Base-by-base conservation (phyloP, 2,329 filamentous ascomycete genomes). In the Ophiostoma triangulosporum region DNA sequence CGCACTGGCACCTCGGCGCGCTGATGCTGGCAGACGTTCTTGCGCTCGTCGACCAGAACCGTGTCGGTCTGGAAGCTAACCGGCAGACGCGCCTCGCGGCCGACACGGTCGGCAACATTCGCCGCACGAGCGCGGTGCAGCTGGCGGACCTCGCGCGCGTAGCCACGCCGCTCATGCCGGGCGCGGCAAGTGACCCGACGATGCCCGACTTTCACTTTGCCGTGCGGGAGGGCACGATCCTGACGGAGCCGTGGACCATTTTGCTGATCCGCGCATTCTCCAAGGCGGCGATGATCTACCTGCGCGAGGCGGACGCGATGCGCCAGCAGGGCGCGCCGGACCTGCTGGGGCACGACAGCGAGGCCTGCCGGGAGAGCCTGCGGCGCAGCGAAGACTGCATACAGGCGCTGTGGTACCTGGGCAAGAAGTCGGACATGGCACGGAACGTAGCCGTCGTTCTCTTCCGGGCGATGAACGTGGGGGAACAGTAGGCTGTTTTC, bases 381-480 rank as follows among this genome's bases (percentile, higher is more conserved):
- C 60, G 59, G 20, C 66, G 69, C 22, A 73, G 70, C 52, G 69
- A 74, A 51, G 66, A 70, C 49, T 79, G 75, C 58, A 70, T 78
- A 17, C 69, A 69, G 59, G 76, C 75, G 3, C 64, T 80, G 26
- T 76, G 74, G 68, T 73, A 73, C 52, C 64, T 80, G 17, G 76
- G 76, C 2, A 71, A 71, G 54, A 80, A 78, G 60, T 78, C 75
- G 3, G 76, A 78, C 57, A 77, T 61, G 59, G 59, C 59, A 0
- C 55, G 58, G 15, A 54, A 52, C 63, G 75, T 74, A 60, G 69
- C 65, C 59, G 72, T 68, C 63, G 77, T 74, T 73, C 78, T 83
- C 67, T 82, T 83, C 64, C 88, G 77, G 83, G 69, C 86, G 82
- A 75, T 87, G 69, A 59, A 52, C 14, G 40, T 46, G 15, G 15